phyloP scores from a whole-genome alignment of 345 rosid species.

The Sonneratia caseolaris region DNA sequence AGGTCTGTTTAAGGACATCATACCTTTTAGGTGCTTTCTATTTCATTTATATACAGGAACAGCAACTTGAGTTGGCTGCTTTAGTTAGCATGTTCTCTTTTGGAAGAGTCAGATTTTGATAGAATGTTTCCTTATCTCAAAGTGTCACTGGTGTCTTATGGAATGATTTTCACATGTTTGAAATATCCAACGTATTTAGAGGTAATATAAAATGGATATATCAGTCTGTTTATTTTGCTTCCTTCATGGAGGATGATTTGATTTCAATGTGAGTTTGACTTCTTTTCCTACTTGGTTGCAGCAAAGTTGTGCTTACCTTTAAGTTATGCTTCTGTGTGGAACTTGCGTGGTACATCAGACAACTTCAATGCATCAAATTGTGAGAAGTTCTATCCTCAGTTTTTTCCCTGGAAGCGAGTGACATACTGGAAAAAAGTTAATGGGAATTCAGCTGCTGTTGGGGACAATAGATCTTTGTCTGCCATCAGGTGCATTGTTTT shows the following conservation, averaged over 20 bases:
- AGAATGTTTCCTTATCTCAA: neutral
- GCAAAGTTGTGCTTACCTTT: conserved; percentile 39
- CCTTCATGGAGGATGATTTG: neutral
- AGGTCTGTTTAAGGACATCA: conserved; percentile 26
- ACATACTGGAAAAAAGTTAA: conserved; percentile 47
- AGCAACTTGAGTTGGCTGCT: neutral
- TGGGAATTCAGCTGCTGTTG: conserved; percentile 29
- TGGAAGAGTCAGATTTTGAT: neutral
- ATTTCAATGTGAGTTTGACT: neutral
- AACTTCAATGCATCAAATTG: conserved; percentile 22
- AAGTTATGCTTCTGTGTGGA: conserved; percentile 72
- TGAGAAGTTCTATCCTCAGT: conserved; percentile 52
- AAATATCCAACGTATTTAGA: neutral
- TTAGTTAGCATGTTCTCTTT: neutral
- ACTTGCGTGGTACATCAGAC: conserved; percentile 33
- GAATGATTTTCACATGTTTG: neutral
- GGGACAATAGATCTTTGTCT: conserved; percentile 35
- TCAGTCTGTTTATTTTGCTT: neutral
- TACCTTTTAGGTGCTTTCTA: neutral
- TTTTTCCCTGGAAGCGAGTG: conserved; percentile 88
- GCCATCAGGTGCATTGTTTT: conserved; percentile 42
- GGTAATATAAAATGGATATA: neutral
- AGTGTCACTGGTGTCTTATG: neutral
- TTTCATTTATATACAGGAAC: neutral
- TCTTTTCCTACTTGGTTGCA: conserved; percentile 33